phyloP scores from a whole-genome alignment of 2,329 filamentous ascomycete species.

The Botryotinia calthae region DNA sequence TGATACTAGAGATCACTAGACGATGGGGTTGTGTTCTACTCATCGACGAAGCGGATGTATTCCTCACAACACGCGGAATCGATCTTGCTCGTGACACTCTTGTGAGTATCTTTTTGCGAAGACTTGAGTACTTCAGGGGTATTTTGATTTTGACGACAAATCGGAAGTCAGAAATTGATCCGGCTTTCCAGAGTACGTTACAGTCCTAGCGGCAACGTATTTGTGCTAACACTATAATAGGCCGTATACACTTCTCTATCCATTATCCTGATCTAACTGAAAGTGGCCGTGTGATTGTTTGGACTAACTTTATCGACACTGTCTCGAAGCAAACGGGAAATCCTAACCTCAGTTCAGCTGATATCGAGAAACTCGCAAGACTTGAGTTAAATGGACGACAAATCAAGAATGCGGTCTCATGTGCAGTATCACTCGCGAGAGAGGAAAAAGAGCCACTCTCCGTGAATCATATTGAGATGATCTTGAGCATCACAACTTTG shows the following conservation, averaged over 20 bases:
- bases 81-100: constrained; percentile 13
- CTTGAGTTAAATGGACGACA: constrained; percentile 12
- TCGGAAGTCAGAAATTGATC: constrained; percentile 8
- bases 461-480: constrained; percentile 16
- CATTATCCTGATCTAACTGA: constrained; percentile 13
- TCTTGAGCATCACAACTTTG: not conserved
- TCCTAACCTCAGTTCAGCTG: not conserved
- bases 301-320: constrained; percentile 7
- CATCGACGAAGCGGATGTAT: constrained; percentile 18
- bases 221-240: not conserved
- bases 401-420: constrained; percentile 16
- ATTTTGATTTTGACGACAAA: constrained; percentile 17
- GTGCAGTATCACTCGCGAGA: constrained; percentile 6
- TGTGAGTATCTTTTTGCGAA: constrained; percentile 11
- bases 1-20: constrained; percentile 1
- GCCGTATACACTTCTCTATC: constrained; percentile 16
- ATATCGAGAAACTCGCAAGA: constrained; percentile 13
- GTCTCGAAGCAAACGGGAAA: not conserved
- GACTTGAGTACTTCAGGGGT: constrained; percentile 14
- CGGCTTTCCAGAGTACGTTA: constrained; percentile 10
- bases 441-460: constrained; percentile 5
- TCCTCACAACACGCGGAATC: not conserved
- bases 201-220: not conserved
- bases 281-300: not conserved
- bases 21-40: constrained; percentile 16